phyloP scores from a whole-genome alignment of 805 yeast species.

The Ogataea nonfermentans region DNA sequence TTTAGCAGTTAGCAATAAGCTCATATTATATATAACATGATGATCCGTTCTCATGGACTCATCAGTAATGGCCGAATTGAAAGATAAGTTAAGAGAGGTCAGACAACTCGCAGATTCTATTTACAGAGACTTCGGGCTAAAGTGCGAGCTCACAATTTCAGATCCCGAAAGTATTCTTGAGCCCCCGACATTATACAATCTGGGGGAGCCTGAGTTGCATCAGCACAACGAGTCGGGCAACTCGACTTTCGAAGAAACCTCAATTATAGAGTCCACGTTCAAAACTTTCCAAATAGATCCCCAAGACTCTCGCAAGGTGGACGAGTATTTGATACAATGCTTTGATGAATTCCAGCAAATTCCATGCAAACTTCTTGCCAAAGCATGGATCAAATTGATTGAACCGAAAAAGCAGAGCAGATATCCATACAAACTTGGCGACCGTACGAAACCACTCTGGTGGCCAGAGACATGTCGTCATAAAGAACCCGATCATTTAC shows the following conservation, averaged over 20 bases:
- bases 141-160: conserved; percentile 11
- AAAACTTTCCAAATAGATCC: conserved; percentile 20
- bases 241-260: conserved; percentile 9
- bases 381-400: conserved; percentile 61
- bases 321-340: conserved; percentile 28
- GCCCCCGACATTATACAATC: neutral
- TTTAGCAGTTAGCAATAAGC: neutral
- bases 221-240: conserved; percentile 2
- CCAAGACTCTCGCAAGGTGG: conserved; percentile 19
- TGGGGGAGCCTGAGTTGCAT: neutral
- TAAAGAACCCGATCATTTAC: conserved; percentile 72
- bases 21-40: conserved; percentile 7
- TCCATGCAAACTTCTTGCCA: conserved; percentile 60
- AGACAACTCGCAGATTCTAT: conserved; percentile 14
- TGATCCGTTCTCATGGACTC: conserved; percentile 13
- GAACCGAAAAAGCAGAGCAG: conserved; percentile 67
- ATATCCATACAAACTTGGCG: conserved; percentile 59
- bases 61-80: conserved; percentile 16
- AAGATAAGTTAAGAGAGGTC: conserved; percentile 12
- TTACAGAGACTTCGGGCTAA: conserved; percentile 15
- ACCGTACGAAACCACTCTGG: conserved; percentile 57
- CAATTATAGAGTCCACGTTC: conserved; percentile 15
- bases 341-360: conserved; percentile 47
- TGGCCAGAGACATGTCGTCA: conserved; percentile 66
- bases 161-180: conserved; percentile 8